These are phyloP conservation scores for Prillingera fragicola DNA, from an alignment of 1,284 basidiomycete genomes.

Conservation along the genomic window DNA sequence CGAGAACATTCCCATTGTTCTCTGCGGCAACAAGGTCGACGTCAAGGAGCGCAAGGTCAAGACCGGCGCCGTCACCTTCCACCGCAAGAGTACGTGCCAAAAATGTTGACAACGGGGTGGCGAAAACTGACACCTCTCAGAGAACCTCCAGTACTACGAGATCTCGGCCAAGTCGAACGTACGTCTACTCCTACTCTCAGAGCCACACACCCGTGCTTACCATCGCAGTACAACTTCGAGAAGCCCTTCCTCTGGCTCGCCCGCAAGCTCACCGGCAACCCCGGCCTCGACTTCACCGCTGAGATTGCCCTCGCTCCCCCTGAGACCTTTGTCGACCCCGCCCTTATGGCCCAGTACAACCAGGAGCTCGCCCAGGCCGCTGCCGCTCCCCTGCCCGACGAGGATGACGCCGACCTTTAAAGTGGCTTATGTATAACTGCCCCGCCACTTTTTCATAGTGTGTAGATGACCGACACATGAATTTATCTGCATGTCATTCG, in stretches of 20 bases:
- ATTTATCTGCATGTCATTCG: slow-evolving; percentile 19
- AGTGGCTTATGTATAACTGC: slow-evolving; percentile 4
- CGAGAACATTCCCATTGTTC: slow-evolving; percentile 98
- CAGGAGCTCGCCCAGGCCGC: slow-evolving; percentile 63
- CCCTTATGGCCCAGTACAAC: slow-evolving; percentile 73
- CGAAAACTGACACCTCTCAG: slow-evolving; percentile 18
- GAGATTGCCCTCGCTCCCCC: slow-evolving; percentile 93
- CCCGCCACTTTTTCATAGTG: slow-evolving; percentile 8
- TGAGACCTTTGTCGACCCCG: slow-evolving; percentile 79
- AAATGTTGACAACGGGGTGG: background rate
- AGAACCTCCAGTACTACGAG: slow-evolving; percentile 99
- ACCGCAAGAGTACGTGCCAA: slow-evolving; percentile 73
- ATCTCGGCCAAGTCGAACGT: slow-evolving; percentile 98
- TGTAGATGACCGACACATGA: slow-evolving; percentile 22
- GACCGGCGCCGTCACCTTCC: slow-evolving; percentile 97
- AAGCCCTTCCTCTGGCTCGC: slow-evolving; percentile 99
- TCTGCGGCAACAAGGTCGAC: slow-evolving; percentile 99
- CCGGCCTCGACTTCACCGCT: slow-evolving; percentile 87
- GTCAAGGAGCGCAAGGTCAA: slow-evolving; percentile 99
- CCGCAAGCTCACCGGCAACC: slow-evolving; percentile 93
- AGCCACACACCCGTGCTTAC: background rate
- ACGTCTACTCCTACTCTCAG: slow-evolving; percentile 2
- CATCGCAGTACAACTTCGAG: slow-evolving; percentile 84
- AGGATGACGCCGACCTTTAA: slow-evolving; percentile 48
- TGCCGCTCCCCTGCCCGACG: slow-evolving; percentile 48